Evolutionary conservation across 139 green algal genomes (phyloP).

Genomic region (Tetratostichococcus sp.): DNA sequence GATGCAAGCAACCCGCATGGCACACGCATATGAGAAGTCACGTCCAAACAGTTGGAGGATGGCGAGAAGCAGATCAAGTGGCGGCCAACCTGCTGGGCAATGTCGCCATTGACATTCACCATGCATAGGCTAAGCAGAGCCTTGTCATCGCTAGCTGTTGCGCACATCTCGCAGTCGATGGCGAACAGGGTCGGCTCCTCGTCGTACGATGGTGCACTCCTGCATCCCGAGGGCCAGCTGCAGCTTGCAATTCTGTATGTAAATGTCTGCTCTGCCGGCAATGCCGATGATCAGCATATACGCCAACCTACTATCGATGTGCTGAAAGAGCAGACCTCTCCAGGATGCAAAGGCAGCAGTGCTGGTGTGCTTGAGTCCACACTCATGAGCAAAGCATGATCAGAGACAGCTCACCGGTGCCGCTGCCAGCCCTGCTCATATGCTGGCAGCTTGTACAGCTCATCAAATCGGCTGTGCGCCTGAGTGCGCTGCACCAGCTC

Average conservation of each 20-base stretch:
- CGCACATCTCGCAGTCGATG: constrained; percentile 66
- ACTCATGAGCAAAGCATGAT: too few species aligned
- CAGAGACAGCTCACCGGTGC: neutral
- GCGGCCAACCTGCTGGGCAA: constrained; percentile 30
- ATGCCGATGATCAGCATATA: too few species aligned
- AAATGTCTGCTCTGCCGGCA: too few species aligned
- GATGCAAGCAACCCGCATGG: too few species aligned
- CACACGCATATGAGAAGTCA: too few species aligned
- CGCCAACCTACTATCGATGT: too few species aligned
- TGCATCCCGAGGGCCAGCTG: too few species aligned
- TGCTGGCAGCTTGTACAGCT: constrained; percentile 9
- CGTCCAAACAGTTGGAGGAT: too few species aligned
- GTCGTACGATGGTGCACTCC: neutral
- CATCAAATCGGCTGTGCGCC: constrained; percentile 3
- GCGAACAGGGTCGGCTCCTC: constrained; percentile 28
- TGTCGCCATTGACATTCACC: constrained; percentile 35
- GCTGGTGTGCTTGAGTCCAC: neutral
- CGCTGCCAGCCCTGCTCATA: constrained; percentile 7
- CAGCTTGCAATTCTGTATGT: too few species aligned
- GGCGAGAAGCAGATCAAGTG: too few species aligned
- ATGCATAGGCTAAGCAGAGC: constrained; percentile 45
- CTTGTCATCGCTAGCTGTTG: constrained; percentile 24
- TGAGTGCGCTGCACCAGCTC: constrained; percentile 8
- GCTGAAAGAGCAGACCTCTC: too few species aligned
- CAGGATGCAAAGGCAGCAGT: neutral